Evolutionary conservation across 768 basidiomycete genomes (phyloP).

Genomic region (Suillus discolor): DNA sequence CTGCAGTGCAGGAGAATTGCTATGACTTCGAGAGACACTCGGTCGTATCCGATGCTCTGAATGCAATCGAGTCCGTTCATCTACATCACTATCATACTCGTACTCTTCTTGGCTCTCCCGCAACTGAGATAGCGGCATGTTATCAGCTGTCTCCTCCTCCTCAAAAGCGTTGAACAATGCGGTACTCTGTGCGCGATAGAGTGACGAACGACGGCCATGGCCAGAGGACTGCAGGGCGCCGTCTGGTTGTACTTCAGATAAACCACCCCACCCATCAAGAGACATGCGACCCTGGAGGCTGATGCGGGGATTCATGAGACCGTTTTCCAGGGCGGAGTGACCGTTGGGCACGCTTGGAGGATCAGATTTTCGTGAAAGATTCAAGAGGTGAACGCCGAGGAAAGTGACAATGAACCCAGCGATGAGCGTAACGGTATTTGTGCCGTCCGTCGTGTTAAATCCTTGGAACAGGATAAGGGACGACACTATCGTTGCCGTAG

Average conservation of each 20-base stretch:
- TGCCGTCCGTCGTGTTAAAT: slow-evolving; percentile 84
- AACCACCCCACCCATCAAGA: slow-evolving; percentile 69
- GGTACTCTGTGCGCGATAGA: slow-evolving; percentile 64
- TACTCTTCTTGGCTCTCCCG: slow-evolving; percentile 66
- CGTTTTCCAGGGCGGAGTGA: slow-evolving; percentile 63
- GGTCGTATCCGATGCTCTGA: slow-evolving; percentile 28
- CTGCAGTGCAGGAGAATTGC: slow-evolving; percentile 50
- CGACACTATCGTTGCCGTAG: slow-evolving; percentile 88
- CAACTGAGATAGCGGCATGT: slow-evolving; percentile 62
- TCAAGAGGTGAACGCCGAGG: slow-evolving; percentile 94
- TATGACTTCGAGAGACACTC: slow-evolving; percentile 54
- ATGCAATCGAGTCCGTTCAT: slow-evolving; percentile 43
- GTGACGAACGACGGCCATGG: slow-evolving; percentile 67
- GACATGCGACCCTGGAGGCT: slow-evolving; percentile 82
- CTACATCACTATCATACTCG: slow-evolving; percentile 47
- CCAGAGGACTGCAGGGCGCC: slow-evolving; percentile 32
- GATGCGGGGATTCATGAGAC: slow-evolving; percentile 75
- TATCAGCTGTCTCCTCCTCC: slow-evolving; percentile 46
- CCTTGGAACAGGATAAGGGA: slow-evolving; percentile 98
- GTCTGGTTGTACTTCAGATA: slow-evolving; percentile 33
- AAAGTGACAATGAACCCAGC: slow-evolving; percentile 92
- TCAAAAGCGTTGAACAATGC: slow-evolving; percentile 82
- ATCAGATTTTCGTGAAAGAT: slow-evolving; percentile 68
- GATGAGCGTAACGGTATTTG: slow-evolving; percentile 84
- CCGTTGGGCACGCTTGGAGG: slow-evolving; percentile 41